Percentiles rank a stretch among this genome's conserved stretches.
Conservation (phyloP, 768 basidiomycete genomes). For the Thelephora aurantiotincta region DNA sequence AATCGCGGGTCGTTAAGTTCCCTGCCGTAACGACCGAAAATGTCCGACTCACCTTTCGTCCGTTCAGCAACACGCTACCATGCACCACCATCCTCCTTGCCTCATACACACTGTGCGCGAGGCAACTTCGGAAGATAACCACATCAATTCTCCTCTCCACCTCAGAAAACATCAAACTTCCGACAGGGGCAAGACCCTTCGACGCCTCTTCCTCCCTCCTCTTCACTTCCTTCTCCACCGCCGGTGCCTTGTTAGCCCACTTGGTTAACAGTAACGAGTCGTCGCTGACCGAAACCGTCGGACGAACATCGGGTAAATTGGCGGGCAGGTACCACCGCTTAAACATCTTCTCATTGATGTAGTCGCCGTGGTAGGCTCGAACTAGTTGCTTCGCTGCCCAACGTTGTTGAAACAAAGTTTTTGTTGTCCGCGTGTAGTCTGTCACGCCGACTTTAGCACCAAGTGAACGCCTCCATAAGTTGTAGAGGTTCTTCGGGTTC, state of each 20-base stretch:
- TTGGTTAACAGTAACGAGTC: conserved; percentile 35
- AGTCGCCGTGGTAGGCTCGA: conserved; percentile 92
- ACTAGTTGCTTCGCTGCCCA: conserved; percentile 80
- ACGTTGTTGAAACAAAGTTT: conserved; percentile 80
- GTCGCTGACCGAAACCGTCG: conserved; percentile 29
- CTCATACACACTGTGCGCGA: conserved; percentile 81
- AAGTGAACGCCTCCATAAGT: conserved; percentile 68
- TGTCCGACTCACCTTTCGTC: conserved; percentile 52
- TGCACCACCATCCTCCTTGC: conserved; percentile 79
- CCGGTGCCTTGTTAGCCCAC: conserved; percentile 38
- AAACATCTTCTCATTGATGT: conserved; percentile 84
- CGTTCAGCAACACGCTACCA: conserved; percentile 81
- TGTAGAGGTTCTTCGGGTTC: conserved; percentile 79
- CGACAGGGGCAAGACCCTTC: conserved; percentile 75
- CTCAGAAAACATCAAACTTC: conserved; percentile 89
- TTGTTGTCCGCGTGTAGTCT: conserved; percentile 38
- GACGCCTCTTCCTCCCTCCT: conserved; percentile 34
- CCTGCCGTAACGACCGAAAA: not conserved
- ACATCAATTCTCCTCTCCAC: conserved; percentile 93
- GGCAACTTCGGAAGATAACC: conserved; percentile 79
- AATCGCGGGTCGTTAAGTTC: not conserved
- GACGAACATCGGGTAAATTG: conserved; percentile 76
- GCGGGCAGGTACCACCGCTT: conserved; percentile 90
- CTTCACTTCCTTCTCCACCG: conserved; percentile 28
- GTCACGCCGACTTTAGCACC: conserved; percentile 33